Evolutionary conservation across 192 early-diverging fungal genomes (phyloP).

Genomic region (Coemansia guatemalensis): DNA sequence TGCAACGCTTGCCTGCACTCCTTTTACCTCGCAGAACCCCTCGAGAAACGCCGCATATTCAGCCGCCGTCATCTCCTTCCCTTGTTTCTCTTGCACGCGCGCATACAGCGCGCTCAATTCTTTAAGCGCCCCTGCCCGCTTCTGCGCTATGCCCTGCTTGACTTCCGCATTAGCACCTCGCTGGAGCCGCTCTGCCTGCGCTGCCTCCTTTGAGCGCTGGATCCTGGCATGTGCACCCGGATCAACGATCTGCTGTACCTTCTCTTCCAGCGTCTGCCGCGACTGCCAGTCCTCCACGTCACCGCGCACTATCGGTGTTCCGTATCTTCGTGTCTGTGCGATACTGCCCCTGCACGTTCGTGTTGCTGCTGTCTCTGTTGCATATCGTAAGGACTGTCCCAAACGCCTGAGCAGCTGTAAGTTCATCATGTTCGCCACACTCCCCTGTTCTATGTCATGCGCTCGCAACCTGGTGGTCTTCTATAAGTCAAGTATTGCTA

Average conservation of each 20-base stretch:
- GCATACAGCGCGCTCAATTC: constrained; percentile 21
- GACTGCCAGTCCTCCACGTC: background rate
- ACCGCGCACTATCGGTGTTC: constrained; percentile 1
- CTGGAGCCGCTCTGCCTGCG: constrained; percentile 8
- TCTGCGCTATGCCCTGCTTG: background rate
- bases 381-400: background rate
- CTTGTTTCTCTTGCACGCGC: background rate
- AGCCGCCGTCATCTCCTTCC: background rate
- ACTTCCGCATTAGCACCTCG: constrained; percentile 7
- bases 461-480: background rate
- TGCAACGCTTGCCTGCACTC: constrained; percentile 4
- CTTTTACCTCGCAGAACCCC: constrained; percentile 19
- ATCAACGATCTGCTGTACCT: constrained; percentile 29
- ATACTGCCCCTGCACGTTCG: background rate
- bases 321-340: constrained; percentile 4
- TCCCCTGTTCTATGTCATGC: background rate
- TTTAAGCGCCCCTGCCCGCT: background rate
- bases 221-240: constrained; percentile 33
- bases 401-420: background rate
- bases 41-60: constrained; percentile 35
- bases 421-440: background rate
- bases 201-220: constrained; percentile 13
- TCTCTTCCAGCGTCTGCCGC: constrained; percentile 5
- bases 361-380: background rate
- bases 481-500: background rate